Evolutionary conservation across 495 filamentous ascomycete genomes (phyloP), one percentile per base, ranked within the genome.

Genomic region (Darksidea phi): DNA sequence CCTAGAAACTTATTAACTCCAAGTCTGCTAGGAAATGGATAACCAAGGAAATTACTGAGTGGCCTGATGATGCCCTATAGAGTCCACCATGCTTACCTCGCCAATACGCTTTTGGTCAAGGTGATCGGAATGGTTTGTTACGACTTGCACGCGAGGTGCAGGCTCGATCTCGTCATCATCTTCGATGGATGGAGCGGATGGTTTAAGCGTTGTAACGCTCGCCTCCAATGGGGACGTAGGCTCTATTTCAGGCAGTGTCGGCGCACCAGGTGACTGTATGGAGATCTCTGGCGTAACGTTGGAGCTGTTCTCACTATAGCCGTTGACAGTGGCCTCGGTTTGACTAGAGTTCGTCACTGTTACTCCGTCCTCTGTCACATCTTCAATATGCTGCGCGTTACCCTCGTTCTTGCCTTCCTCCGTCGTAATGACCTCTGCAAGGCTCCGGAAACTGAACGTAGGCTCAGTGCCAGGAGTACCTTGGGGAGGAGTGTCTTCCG

Each of bases 381-480:
- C 48, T 21, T 72, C 70, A 43, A 73, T 69, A 47, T 71, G 69
- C 61, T 72, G 34, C 6, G 48, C 8, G 20, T 13, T 20, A 20
- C 21, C 57, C 23, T 47, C 66, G 20, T 73, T 68, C 1, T 70
- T 60, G 52, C 78, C 78, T n/a, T 86, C 83, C 53, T 88, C 85
- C 32, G 84, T 77, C 2, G 86, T 89, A 54, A 96, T 91, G 68
- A 96, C 87, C 59, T 87, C 89, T 2, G 89, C 89, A 24, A 97
- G 77, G 64, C 90, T 96, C 54, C 88, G 78, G 67, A 97, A 96
- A 72, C 95, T 96, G 76, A 95, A 92, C 84, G 95, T 84, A 1
- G 89, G 84, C 66, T 96, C 92, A 0, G 77, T 72, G 47, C 82
- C 80, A 38, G 75, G 67, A 0, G 72, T 72, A 7, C 62, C 63